These are phyloP conservation scores for Ramalina intermedia DNA, from an alignment of 495 filamentous ascomycete species.

Conservation along the genomic window DNA sequence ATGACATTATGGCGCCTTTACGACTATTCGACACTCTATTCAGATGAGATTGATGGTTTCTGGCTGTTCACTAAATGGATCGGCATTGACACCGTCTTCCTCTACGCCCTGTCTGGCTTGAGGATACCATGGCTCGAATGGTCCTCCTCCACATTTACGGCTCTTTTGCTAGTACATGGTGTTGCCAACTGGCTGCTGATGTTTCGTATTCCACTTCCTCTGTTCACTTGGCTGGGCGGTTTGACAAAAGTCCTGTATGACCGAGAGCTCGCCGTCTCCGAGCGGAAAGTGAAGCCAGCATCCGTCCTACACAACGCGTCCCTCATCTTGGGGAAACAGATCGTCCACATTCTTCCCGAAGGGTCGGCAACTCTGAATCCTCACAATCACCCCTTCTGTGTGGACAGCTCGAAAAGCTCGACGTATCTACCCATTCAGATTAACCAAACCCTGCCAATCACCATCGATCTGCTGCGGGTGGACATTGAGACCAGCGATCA, in stretches of 20 bases:
- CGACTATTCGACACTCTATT: constrained; percentile 60
- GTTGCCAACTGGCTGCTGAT: constrained; percentile 69
- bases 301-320: constrained; percentile 80
- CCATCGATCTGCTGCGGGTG: constrained; percentile 70
- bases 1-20: constrained; percentile 70
- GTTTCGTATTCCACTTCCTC: constrained; percentile 70
- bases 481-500: constrained; percentile 67
- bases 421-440: constrained; percentile 71
- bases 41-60: constrained; percentile 65
- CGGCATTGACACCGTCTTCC: constrained; percentile 62
- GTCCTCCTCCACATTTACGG: constrained; percentile 52
- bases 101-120: constrained; percentile 70
- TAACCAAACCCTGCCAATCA: constrained; percentile 78
- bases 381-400: constrained; percentile 57
- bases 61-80: constrained; percentile 91
- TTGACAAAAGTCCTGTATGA: constrained; percentile 69
- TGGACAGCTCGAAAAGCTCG: constrained; percentile 44
- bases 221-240: constrained; percentile 52
- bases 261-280: constrained; percentile 77
- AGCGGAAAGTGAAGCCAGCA: constrained; percentile 72
- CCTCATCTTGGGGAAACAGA: constrained; percentile 85
- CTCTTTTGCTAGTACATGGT: constrained; percentile 52
- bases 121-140: constrained; percentile 94
- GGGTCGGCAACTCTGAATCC: constrained; percentile 85
- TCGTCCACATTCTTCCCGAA: constrained; percentile 92